Conservation (phyloP, 1,139 yeast genomes). For the Suhomyces panamericanus region DNA sequence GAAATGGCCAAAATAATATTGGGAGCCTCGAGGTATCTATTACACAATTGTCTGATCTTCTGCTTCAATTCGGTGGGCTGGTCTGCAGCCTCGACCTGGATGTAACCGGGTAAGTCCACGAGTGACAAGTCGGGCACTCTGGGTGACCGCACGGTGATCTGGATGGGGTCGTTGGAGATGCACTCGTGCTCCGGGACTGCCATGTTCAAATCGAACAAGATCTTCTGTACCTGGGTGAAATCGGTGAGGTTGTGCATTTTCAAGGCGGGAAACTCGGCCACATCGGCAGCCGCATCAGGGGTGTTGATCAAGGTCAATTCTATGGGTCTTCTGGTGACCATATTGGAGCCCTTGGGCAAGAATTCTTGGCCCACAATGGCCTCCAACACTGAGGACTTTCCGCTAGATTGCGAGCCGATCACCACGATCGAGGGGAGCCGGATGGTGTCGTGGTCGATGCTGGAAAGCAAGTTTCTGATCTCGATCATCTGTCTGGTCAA, state of each 20-base stretch:
- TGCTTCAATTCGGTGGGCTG: slow-evolving; percentile 84
- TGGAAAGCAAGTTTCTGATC: slow-evolving; percentile 74
- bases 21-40: slow-evolving; percentile 83
- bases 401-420: slow-evolving; percentile 95
- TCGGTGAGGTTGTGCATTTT: slow-evolving; percentile 80
- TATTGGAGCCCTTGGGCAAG: slow-evolving; percentile 89
- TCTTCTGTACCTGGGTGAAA: slow-evolving; percentile 82
- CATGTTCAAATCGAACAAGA: slow-evolving; percentile 82
- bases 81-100: slow-evolving; percentile 94
- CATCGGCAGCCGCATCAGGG: slow-evolving; percentile 77
- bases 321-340: slow-evolving; percentile 95
- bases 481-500: slow-evolving; percentile 96
- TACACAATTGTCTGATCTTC: slow-evolving; percentile 77
- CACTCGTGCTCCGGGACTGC: slow-evolving; percentile 88
- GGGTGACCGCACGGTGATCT: slow-evolving; percentile 86
- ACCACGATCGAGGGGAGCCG: slow-evolving; percentile 94
- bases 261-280: slow-evolving; percentile 92
- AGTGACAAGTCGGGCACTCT: slow-evolving; percentile 89
- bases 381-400: slow-evolving; percentile 91
- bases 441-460: slow-evolving; percentile 76
- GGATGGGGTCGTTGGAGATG: slow-evolving; percentile 88
- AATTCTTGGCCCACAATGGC: slow-evolving; percentile 94
- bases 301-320: slow-evolving; percentile 89
- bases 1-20: slow-evolving; percentile 94
- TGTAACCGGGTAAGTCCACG: slow-evolving; percentile 96